These are phyloP conservation scores for Cladophialophora carrionii DNA, from an alignment of 2,329 filamentous ascomycete species.

Conservation along the genomic window DNA sequence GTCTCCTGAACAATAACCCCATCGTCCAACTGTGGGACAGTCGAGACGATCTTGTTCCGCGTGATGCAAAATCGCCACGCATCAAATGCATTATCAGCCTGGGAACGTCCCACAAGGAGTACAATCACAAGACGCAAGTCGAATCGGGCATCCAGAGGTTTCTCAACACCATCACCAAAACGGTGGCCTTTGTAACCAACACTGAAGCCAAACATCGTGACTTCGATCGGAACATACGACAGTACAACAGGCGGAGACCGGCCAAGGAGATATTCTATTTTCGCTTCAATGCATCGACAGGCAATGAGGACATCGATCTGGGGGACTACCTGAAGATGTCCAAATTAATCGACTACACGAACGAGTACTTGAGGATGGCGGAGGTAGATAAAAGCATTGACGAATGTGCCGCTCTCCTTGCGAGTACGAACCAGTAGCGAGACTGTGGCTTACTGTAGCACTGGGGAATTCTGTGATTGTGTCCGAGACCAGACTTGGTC, in stretches of 20 bases:
- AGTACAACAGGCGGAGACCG: conserved; percentile 24
- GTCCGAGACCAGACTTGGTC: neutral
- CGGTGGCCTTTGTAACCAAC: conserved; percentile 31
- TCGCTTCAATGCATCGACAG: conserved; percentile 30
- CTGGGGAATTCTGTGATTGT: neutral
- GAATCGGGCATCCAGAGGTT: conserved; percentile 16
- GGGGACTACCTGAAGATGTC: conserved; percentile 31
- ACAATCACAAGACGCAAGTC: conserved; percentile 16
- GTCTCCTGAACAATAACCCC: conserved; percentile 36
- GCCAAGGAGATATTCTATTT: conserved; percentile 22
- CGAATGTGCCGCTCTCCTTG: conserved; percentile 29
- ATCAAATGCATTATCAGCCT: conserved; percentile 30
- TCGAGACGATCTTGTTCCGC: conserved; percentile 24
- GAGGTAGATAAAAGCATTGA: conserved; percentile 22
- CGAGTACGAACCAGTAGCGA: conserved; percentile 6
- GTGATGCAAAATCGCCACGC: conserved; percentile 14
- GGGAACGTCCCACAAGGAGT: conserved; percentile 29
- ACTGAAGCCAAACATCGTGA: conserved; percentile 36
- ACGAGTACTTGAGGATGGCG: conserved; percentile 24
- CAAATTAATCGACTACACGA: conserved; percentile 23
- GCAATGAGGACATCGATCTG: conserved; percentile 21
- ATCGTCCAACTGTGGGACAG: conserved; percentile 34
- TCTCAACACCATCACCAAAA: conserved; percentile 29
- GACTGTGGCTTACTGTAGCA: neutral
- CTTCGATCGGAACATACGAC: conserved; percentile 33